Evolutionary conservation across 331 rosid species (phyloP), one percentile per base, ranked within the genome.

Genomic region (Dryas integrifolia): DNA sequence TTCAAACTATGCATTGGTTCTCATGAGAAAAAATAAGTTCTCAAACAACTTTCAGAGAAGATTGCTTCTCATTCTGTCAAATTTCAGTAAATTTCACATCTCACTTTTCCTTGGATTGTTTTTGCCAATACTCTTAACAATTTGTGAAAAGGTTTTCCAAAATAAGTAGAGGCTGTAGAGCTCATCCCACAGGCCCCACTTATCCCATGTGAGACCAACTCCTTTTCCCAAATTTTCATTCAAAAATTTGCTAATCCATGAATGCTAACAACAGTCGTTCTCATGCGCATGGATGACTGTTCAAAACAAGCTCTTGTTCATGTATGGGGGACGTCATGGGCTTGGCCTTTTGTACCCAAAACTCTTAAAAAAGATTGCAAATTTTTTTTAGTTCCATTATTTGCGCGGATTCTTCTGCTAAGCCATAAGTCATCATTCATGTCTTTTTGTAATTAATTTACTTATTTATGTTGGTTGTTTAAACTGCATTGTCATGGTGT

Each of bases 391-490:
- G 48, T 41, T 74, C 50, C 55, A 44, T 64, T 10, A 39, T 7
- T 16, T 41, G 3, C 7, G 9, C n/a, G 49, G 62, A 39, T 58
- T 56, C 43, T 68, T 68, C 4, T 60, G 64, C 11, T 44, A 2
- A 55, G 26, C 51, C 48, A 30, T 9, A 60, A 62, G 35, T 52
- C 76, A 53, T 38, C 48, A 5, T 11, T 72, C 53, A 12, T 63
- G 62, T 61, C 41, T 11, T 9, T n/a, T 35, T 18, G 63, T n/a
- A 11, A 14, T 78, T 74, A 21, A 12, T 35, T 50, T 9, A n/a
- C 62, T 68, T 46, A 30, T 43, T 64, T 21, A 53, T 72, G 79
- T 68, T 44, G 65, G 72, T 81, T 81, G 73, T 13, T 58, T 55
- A 41, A 44, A 71, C 39, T 10, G 45, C 24, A 10, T 58, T 71